Conservation (phyloP, 805 yeast species). For the Kurtzmaniella fragi region DNA sequence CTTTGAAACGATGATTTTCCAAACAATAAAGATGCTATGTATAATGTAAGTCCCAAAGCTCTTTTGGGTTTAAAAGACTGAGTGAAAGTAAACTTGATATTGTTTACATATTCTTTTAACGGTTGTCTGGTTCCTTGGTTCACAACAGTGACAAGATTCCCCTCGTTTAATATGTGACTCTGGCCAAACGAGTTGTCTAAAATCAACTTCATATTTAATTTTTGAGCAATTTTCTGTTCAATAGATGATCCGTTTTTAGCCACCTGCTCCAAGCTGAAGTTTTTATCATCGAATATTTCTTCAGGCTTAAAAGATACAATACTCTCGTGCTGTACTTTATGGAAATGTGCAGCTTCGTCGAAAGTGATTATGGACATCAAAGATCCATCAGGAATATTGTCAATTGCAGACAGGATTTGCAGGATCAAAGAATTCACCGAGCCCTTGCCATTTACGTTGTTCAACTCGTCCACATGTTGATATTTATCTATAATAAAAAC, state of each 20-base stretch:
- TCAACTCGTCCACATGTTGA: conserved; percentile 20
- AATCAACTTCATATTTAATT: background rate
- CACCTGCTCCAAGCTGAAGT: background rate
- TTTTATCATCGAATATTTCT: conserved; percentile 4
- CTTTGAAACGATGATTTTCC: conserved; percentile 13
- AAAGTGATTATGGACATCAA: conserved; percentile 23
- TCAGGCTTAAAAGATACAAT: conserved; percentile 3
- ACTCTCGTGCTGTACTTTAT: conserved; percentile 6
- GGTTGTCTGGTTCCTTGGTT: background rate
- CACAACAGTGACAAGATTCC: background rate
- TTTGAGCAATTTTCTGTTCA: background rate
- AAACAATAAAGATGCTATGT: conserved; percentile 18
- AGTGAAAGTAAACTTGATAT: conserved; percentile 19
- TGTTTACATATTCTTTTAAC: background rate
- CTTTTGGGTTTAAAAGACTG: conserved; percentile 26
- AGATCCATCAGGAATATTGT: conserved; percentile 11
- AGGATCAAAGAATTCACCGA: background rate
- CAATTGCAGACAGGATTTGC: conserved; percentile 10
- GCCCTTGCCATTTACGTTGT: conserved; percentile 1
- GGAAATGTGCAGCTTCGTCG: conserved; percentile 22
- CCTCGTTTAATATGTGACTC: background rate
- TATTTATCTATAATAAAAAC: conserved; percentile 26
- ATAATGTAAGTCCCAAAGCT: conserved; percentile 31
- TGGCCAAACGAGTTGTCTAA: background rate
- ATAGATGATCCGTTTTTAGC: background rate